phyloP scores from a whole-genome alignment of 2,329 filamentous ascomycete species.

The Diaporthe eres region DNA sequence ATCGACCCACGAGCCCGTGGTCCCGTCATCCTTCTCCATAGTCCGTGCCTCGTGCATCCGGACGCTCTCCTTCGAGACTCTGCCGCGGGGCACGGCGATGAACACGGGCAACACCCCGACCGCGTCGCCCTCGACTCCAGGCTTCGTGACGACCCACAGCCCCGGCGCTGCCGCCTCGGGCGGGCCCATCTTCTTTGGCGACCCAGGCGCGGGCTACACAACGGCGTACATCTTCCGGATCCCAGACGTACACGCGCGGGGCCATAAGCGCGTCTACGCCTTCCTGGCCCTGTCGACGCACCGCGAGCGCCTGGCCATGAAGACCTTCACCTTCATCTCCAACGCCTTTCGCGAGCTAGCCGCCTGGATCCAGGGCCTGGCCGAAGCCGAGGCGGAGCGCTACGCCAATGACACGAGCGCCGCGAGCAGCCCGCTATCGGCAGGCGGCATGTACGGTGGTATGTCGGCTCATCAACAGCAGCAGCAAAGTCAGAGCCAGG shows the following conservation, averaged over 20 bases:
- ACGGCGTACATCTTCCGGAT: constrained; percentile 80
- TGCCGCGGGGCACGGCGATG: constrained; percentile 67
- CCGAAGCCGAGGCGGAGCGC: constrained; percentile 73
- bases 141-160: constrained; percentile 68
- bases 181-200: constrained; percentile 78
- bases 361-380: constrained; percentile 75
- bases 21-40: constrained; percentile 75
- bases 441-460: constrained; percentile 58
- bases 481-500: constrained; percentile 45
- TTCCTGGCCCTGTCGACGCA: constrained; percentile 76
- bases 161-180: constrained; percentile 70
- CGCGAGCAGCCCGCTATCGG: constrained; percentile 52
- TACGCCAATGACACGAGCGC: constrained; percentile 56
- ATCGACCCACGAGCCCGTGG: constrained; percentile 75
- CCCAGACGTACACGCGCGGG: constrained; percentile 76
- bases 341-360: constrained; percentile 75
- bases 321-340: constrained; percentile 74
- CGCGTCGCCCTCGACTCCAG: constrained; percentile 53
- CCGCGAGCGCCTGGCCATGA: constrained; percentile 75
- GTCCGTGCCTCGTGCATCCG: constrained; percentile 76
- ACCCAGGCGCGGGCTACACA: constrained; percentile 75
- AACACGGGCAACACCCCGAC: constrained; percentile 53
- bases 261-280: constrained; percentile 78
- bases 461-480: constrained; percentile 47
- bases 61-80: constrained; percentile 76